A percentile compares a stretch with the other conserved stretches of the same genome.
Evolutionary conservation across 768 basidiomycete genomes (phyloP).

Genomic region (Tylopilus vinaceipallidus): DNA sequence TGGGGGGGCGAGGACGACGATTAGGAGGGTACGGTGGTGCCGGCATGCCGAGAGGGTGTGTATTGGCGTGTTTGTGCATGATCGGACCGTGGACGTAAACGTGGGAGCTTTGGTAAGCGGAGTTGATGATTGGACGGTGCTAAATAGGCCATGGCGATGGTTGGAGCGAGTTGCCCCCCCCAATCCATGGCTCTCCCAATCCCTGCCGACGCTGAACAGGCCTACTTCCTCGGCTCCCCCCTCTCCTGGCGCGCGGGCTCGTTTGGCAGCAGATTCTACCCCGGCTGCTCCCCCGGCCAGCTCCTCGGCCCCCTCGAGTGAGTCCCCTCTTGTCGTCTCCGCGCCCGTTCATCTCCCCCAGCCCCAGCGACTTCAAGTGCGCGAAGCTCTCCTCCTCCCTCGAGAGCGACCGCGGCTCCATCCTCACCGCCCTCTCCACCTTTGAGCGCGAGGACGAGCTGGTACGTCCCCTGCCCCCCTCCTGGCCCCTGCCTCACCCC

Average conservation of each 20-base stretch:
- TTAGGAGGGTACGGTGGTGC: too few species aligned
- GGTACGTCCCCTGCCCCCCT: constrained; percentile 38
- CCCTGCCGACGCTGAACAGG: background rate
- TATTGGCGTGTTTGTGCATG: constrained; percentile 24
- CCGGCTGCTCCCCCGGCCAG: constrained; percentile 61
- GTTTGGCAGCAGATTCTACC: constrained; percentile 61
- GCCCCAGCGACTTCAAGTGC: constrained; percentile 46
- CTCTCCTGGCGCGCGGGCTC: constrained; percentile 70
- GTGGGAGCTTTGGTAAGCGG: constrained; percentile 23
- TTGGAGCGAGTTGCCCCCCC: too few species aligned
- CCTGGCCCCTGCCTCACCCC: background rate
- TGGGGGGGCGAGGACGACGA: too few species aligned
- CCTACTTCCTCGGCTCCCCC: constrained; percentile 69
- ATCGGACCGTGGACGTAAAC: constrained; percentile 30
- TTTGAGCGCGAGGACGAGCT: constrained; percentile 73
- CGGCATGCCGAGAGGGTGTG: constrained; percentile 24
- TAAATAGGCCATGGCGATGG: constrained; percentile 28
- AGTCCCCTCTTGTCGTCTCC: constrained; percentile 25
- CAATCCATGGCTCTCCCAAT: constrained; percentile 30
- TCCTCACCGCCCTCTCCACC: constrained; percentile 65
- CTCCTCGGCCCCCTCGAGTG: constrained; percentile 66
- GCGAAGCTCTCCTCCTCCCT: constrained; percentile 50
- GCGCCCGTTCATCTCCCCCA: constrained; percentile 10
- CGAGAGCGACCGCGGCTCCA: constrained; percentile 56
- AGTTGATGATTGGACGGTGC: constrained; percentile 21